phyloP scores from a whole-genome alignment of 805 yeast genomes.

The Ogataea methanolica region DNA sequence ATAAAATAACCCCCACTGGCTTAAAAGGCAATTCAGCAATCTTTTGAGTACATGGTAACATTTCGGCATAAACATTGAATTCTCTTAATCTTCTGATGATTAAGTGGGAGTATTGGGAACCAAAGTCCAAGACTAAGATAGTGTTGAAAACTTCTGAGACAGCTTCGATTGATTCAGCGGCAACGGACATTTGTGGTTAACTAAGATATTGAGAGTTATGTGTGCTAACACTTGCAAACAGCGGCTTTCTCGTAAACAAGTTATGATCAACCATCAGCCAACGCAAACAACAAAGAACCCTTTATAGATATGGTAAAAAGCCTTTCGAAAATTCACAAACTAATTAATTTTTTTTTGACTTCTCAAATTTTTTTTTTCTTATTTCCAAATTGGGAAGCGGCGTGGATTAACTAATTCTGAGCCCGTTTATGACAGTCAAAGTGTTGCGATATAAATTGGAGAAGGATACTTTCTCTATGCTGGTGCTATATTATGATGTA shows the following conservation, averaged over 20 bases:
- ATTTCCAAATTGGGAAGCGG: no score
- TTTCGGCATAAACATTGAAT: constrained; percentile 96
- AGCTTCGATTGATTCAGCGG: constrained; percentile 33
- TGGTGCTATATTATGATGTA: no score
- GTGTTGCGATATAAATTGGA: no score
- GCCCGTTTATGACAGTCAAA: no score
- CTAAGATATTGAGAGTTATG: background rate
- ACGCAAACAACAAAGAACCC: no score
- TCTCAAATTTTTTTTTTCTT: no score
- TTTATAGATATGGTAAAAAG: no score
- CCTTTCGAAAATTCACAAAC: no score
- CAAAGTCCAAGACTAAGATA: constrained; percentile 94
- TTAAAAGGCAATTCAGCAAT: constrained; percentile 87
- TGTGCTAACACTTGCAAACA: background rate
- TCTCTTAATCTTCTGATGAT: constrained; percentile 97
- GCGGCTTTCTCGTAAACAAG: background rate
- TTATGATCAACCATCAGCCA: no score
- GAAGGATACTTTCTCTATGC: no score
- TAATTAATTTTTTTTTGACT: no score
- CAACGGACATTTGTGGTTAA: background rate
- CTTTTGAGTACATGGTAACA: constrained; percentile 99
- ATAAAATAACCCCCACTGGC: constrained; percentile 92
- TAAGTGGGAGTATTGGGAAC: constrained; percentile 96
- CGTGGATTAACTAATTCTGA: no score
- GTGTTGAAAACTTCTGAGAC: constrained; percentile 93